A percentile compares a stretch with the other conserved stretches of the same genome.
These are phyloP conservation scores for Aspergillus pseudotamarii DNA, from an alignment of 2,329 filamentous ascomycete genomes.

Conservation along the genomic window DNA sequence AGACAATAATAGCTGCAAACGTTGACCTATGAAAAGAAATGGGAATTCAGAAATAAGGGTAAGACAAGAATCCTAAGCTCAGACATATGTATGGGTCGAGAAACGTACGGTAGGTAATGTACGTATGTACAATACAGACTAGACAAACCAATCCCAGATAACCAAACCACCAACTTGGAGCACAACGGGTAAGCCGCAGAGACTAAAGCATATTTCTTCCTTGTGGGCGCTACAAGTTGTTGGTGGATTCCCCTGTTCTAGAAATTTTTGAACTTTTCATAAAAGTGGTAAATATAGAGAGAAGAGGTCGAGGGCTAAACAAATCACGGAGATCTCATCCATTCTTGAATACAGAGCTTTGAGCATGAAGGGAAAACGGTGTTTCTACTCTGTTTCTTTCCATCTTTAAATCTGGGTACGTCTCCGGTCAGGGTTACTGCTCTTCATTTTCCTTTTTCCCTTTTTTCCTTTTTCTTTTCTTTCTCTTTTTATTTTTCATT, in stretches of 20 bases:
- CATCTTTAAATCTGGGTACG: conserved; percentile 1
- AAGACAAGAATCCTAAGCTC: neutral
- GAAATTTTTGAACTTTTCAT: neutral
- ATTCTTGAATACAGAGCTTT: neutral
- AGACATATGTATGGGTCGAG: neutral
- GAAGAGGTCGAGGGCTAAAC: neutral
- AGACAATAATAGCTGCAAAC: neutral
- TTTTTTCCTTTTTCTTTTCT: neutral
- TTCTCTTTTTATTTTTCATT: neutral
- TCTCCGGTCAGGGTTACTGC: conserved; percentile 9
- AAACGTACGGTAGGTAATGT: neutral
- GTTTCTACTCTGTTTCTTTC: neutral
- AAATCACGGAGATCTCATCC: neutral
- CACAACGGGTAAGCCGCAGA: conserved; percentile 12
- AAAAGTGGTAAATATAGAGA: neutral
- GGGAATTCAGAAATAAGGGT: neutral
- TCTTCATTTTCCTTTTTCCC: neutral
- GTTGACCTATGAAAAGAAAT: neutral
- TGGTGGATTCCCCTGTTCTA: conserved; percentile 15
- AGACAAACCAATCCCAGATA: conserved; percentile 4
- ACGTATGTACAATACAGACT: neutral
- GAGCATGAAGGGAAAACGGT: neutral
- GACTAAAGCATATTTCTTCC: conserved; percentile 13
- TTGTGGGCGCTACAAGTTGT: conserved; percentile 3
- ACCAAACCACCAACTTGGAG: conserved; percentile 4